Evolutionary conservation across 768 basidiomycete genomes (phyloP).

Genomic region (Russula griseocarnosa): DNA sequence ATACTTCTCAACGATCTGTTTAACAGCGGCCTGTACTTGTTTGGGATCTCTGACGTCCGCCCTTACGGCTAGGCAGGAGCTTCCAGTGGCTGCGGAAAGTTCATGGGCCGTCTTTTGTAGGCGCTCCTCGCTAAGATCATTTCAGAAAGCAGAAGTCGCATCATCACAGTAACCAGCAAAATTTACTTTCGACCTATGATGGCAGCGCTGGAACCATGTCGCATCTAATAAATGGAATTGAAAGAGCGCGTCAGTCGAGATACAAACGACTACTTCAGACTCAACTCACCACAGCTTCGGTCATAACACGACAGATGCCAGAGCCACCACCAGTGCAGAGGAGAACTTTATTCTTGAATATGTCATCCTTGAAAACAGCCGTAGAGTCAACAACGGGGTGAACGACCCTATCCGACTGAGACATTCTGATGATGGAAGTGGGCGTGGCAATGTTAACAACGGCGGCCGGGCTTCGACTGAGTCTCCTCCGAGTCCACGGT

Average conservation of each 20-base stretch:
- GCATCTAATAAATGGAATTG: constrained; percentile 50
- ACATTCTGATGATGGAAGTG: constrained; percentile 34
- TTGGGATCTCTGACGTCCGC: constrained; percentile 82
- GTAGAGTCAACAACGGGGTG: constrained; percentile 51
- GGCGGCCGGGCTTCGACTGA: background rate
- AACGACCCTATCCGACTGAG: constrained; percentile 38
- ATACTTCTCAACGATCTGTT: constrained; percentile 66
- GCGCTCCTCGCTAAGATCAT: constrained; percentile 56
- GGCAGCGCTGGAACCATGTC: constrained; percentile 71
- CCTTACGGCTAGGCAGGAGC: constrained; percentile 62
- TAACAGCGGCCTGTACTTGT: constrained; percentile 69
- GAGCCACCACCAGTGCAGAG: constrained; percentile 91
- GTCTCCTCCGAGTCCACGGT: too few species aligned
- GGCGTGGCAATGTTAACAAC: background rate
- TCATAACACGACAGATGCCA: constrained; percentile 90
- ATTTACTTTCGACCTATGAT: constrained; percentile 87
- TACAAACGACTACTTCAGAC: background rate
- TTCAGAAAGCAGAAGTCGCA: constrained; percentile 9
- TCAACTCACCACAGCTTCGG: constrained; percentile 66
- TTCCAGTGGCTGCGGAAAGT: constrained; percentile 65
- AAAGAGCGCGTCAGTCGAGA: constrained; percentile 1
- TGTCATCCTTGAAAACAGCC: constrained; percentile 65
- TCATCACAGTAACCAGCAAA: background rate
- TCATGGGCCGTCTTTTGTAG: constrained; percentile 65
- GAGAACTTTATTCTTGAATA: constrained; percentile 88